Percentiles rank a stretch among this genome's conserved stretches.
phyloP scores from a whole-genome alignment of 2,329 filamentous ascomycete genomes.

The Neonectria magnoliae region DNA sequence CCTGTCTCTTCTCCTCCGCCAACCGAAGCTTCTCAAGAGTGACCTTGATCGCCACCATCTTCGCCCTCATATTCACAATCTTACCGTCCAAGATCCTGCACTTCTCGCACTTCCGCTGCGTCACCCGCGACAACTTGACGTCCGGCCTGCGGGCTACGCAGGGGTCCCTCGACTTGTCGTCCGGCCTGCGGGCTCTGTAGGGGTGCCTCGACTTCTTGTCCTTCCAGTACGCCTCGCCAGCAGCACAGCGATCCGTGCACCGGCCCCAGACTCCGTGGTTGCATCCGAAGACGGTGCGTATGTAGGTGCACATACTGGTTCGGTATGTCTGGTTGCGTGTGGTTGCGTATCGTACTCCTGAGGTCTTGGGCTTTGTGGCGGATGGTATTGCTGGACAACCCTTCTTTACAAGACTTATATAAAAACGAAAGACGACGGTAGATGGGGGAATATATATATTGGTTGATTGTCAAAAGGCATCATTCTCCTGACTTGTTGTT shows the following conservation, averaged over 20 bases:
- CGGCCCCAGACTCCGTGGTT: slow-evolving; percentile 41
- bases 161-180: slow-evolving; percentile 7
- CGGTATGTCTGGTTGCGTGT: background rate
- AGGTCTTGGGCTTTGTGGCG: background rate
- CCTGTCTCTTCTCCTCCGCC: slow-evolving; percentile 7
- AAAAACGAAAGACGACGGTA: background rate
- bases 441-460: background rate
- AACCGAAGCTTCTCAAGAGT: slow-evolving; percentile 7
- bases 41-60: slow-evolving; percentile 27
- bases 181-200: slow-evolving; percentile 34
- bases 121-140: slow-evolving; percentile 32
- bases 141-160: slow-evolving; percentile 38
- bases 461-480: background rate
- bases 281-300: slow-evolving; percentile 40
- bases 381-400: background rate
- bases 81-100: slow-evolving; percentile 36
- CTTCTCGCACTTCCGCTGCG: slow-evolving; percentile 36
- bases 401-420: background rate
- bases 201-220: slow-evolving; percentile 10
- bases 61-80: slow-evolving; percentile 23
- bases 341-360: background rate
- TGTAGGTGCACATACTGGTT: slow-evolving; percentile 44
- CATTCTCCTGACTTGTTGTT: background rate
- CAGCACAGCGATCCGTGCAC: slow-evolving; percentile 35
- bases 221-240: slow-evolving; percentile 25